These are phyloP conservation scores for Penicillium cataractarum DNA, from an alignment of 495 filamentous ascomycete genomes.

Conservation along the genomic window DNA sequence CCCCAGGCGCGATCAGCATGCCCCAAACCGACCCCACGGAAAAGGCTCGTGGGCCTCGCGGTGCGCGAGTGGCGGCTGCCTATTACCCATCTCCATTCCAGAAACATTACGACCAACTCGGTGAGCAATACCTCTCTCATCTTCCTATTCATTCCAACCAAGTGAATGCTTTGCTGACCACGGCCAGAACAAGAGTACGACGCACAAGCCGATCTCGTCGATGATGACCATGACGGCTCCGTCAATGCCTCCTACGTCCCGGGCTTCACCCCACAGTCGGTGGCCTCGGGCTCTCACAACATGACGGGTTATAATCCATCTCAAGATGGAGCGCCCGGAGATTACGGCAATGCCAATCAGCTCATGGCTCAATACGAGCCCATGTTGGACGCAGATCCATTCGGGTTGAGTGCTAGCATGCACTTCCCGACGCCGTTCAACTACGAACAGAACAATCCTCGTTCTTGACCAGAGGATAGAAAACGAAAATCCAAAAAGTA, in stretches of 20 bases:
- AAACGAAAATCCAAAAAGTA: slow-evolving; percentile 12
- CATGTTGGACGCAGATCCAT: slow-evolving; percentile 86
- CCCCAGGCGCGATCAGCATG: slow-evolving; percentile 47
- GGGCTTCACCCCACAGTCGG: slow-evolving; percentile 53
- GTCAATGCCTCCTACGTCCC: slow-evolving; percentile 69
- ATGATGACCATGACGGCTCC: slow-evolving; percentile 77
- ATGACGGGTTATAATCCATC: slow-evolving; percentile 45
- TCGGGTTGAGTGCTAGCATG: slow-evolving; percentile 90
- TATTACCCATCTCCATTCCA: slow-evolving; percentile 88
- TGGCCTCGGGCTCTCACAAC: slow-evolving; percentile 46
- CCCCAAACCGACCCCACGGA: slow-evolving; percentile 43
- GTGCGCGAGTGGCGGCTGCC: slow-evolving; percentile 45
- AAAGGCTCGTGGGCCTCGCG: slow-evolving; percentile 40
- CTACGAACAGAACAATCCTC: slow-evolving; percentile 61
- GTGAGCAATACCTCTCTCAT: slow-evolving; percentile 59
- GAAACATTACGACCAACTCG: slow-evolving; percentile 95
- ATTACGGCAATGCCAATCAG: slow-evolving; percentile 60
- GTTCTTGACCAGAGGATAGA: slow-evolving; percentile 31
- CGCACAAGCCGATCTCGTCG: slow-evolving; percentile 90
- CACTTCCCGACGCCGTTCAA: slow-evolving; percentile 89
- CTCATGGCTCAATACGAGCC: slow-evolving; percentile 80
- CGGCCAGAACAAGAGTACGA: slow-evolving; percentile 96
- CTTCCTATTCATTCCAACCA: neutral
- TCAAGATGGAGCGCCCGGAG: slow-evolving; percentile 38
- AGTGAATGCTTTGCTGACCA: neutral